These are phyloP conservation scores for Panicum miliaceum DNA, from an alignment of 176 grass and related monocot species.

Conservation along the genomic window DNA sequence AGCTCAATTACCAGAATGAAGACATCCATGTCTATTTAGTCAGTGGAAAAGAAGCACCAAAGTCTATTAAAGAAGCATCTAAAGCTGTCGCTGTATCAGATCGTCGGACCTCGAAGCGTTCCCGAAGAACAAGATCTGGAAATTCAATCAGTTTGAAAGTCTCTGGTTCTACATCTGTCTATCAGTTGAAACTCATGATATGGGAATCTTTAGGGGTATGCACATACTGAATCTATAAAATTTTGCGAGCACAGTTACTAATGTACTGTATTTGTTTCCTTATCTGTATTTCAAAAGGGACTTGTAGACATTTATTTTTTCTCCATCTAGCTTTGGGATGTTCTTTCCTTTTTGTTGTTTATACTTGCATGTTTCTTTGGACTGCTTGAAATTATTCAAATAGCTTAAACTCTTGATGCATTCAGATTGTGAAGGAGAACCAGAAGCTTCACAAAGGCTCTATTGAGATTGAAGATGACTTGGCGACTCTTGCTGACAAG, in stretches of 20 bases:
- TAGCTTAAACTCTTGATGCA: constrained; percentile 27
- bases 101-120: constrained; percentile 89
- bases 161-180: constrained; percentile 85
- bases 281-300: constrained; percentile 16
- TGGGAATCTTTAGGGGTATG: constrained; percentile 99
- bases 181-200: constrained; percentile 99
- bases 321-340: constrained; percentile 18
- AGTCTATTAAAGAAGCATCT: constrained; percentile 83
- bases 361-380: not conserved
- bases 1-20: constrained; percentile 80
- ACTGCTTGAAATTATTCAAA: constrained; percentile 35
- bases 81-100: constrained; percentile 62
- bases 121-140: constrained; percentile 74
- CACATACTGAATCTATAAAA: constrained; percentile 6
- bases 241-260: not conserved
- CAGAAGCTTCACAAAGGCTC: constrained; percentile 96
- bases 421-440: constrained; percentile 98
- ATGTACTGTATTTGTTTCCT: not conserved
- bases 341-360: constrained; percentile 13
- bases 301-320: not conserved
- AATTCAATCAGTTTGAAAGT: constrained; percentile 83
- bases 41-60: constrained; percentile 92
- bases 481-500: constrained; percentile 86
- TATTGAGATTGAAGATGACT: constrained; percentile 86
- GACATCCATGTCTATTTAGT: constrained; percentile 84